Percentiles rank a stretch among this genome's conserved stretches.
phyloP scores from a whole-genome alignment of 768 basidiomycete species.

The Xerocomellus amylosporus region DNA sequence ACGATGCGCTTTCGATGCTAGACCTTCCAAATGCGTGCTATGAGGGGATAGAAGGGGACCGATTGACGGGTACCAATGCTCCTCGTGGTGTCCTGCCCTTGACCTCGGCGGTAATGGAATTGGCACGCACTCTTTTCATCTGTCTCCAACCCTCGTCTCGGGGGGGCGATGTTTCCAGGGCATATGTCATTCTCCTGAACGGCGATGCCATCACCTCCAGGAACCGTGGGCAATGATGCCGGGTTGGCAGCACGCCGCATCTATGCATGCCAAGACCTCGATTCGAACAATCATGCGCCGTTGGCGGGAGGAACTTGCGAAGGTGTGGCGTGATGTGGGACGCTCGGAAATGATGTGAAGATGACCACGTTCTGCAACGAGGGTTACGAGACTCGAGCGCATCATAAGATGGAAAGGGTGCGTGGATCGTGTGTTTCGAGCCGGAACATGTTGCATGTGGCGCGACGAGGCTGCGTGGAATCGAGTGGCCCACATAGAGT shows the following conservation, averaged over 20 bases:
- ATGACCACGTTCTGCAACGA: slow-evolving; percentile 8
- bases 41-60: slow-evolving; percentile 7
- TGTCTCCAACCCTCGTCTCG: slow-evolving; percentile 10
- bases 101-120: slow-evolving; percentile 8
- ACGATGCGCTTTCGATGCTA: slow-evolving; percentile 24
- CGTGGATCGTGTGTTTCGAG: slow-evolving; percentile 27
- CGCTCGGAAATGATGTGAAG: slow-evolving; percentile 24
- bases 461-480: slow-evolving; percentile 22
- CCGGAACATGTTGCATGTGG: slow-evolving; percentile 27
- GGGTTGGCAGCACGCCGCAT: slow-evolving; percentile 7
- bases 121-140: slow-evolving; percentile 7
- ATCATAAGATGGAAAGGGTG: slow-evolving; percentile 13
- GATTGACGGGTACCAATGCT: slow-evolving; percentile 1
- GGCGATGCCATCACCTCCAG: slow-evolving; percentile 8
- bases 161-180: slow-evolving; percentile 8
- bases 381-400: slow-evolving; percentile 3
- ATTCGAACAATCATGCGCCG: slow-evolving; percentile 1
- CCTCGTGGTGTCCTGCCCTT: slow-evolving; percentile 29
- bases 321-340: slow-evolving; percentile 1
- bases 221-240: slow-evolving; percentile 1
- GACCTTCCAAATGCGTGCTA: slow-evolving; percentile 25
- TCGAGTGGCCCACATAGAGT: slow-evolving; percentile 8
- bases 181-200: not conserved
- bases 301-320: slow-evolving; percentile 8
- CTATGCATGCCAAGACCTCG: not conserved